These are phyloP conservation scores for Tolypocladium pustulatum DNA, from an alignment of 2,329 filamentous ascomycete species.

Conservation along the genomic window DNA sequence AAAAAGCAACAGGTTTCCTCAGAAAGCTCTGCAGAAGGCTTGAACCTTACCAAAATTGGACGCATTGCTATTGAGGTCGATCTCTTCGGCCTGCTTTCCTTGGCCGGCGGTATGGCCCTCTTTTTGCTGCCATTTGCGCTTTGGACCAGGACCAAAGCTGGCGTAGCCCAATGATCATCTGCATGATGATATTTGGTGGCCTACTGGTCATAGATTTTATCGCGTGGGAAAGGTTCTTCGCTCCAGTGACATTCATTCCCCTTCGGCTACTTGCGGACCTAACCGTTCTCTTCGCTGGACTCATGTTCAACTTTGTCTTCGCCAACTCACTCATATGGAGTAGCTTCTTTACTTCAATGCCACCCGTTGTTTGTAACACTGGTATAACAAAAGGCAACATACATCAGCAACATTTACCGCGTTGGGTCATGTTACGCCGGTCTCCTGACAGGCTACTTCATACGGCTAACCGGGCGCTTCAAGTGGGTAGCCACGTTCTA, in stretches of 20 bases:
- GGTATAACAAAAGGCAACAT: constrained; percentile 24
- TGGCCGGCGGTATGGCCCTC: constrained; percentile 39
- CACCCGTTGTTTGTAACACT: constrained; percentile 26
- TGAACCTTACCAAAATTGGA: constrained; percentile 27
- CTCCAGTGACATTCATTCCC: constrained; percentile 41
- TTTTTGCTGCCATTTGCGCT: constrained; percentile 50
- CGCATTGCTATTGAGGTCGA: constrained; percentile 50
- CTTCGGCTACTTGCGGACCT: constrained; percentile 31
- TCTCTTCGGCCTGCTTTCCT: constrained; percentile 36
- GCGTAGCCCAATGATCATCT: constrained; percentile 33
- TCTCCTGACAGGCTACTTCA: constrained; percentile 28
- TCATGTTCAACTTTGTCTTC: constrained; percentile 26
- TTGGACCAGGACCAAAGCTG: constrained; percentile 28
- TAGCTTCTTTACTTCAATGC: constrained; percentile 27
- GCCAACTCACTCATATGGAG: constrained; percentile 26
- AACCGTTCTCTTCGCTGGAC: constrained; percentile 21
- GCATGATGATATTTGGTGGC: constrained; percentile 42
- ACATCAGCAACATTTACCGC: constrained; percentile 33
- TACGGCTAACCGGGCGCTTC: constrained; percentile 37
- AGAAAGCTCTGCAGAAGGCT: constrained; percentile 28
- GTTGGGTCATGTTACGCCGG: constrained; percentile 30
- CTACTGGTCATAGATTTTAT: constrained; percentile 40
- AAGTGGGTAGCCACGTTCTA: constrained; percentile 39
- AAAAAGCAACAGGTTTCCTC: constrained; percentile 38
- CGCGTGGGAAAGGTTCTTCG: constrained; percentile 35